Evolutionary conservation across 768 basidiomycete genomes (phyloP).

Genomic region (Tylopilus felleus): DNA sequence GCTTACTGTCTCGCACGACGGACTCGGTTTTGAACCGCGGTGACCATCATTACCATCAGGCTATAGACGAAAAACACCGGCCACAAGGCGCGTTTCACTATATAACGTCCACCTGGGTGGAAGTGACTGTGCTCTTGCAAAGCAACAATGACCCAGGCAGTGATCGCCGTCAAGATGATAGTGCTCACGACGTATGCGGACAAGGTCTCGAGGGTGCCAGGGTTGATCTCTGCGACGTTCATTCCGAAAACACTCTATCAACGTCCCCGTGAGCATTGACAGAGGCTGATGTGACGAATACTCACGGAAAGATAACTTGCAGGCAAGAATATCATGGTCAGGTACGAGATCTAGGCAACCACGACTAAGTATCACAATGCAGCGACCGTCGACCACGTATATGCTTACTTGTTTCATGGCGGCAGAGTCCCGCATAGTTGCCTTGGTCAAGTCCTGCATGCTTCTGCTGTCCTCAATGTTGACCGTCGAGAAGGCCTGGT

Average conservation of each 20-base stretch:
- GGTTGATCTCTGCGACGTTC: slow-evolving; percentile 32
- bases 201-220: slow-evolving; percentile 30
- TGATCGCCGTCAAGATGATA: slow-evolving; percentile 46
- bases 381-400: not conserved
- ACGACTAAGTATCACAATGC: not conserved
- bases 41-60: not conserved
- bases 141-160: slow-evolving; percentile 55
- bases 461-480: slow-evolving; percentile 55
- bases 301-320: slow-evolving; percentile 42
- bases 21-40: not conserved
- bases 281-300: not conserved
- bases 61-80: slow-evolving; percentile 9
- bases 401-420: slow-evolving; percentile 33
- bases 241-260: slow-evolving; percentile 32
- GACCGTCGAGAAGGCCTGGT: slow-evolving; percentile 56
- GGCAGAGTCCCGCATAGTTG: slow-evolving; percentile 40
- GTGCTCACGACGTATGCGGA: slow-evolving; percentile 41
- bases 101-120: slow-evolving; percentile 6
- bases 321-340: slow-evolving; percentile 62
- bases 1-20: not conserved
- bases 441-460: slow-evolving; percentile 50
- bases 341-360: slow-evolving; percentile 45
- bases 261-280: slow-evolving; percentile 1
- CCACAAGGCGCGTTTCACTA: slow-evolving; percentile 20
- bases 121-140: slow-evolving; percentile 37